These are phyloP conservation scores for Pseudonitzschia pungens DNA, from an alignment of 108 stramenopile species.

Conservation along the genomic window DNA sequence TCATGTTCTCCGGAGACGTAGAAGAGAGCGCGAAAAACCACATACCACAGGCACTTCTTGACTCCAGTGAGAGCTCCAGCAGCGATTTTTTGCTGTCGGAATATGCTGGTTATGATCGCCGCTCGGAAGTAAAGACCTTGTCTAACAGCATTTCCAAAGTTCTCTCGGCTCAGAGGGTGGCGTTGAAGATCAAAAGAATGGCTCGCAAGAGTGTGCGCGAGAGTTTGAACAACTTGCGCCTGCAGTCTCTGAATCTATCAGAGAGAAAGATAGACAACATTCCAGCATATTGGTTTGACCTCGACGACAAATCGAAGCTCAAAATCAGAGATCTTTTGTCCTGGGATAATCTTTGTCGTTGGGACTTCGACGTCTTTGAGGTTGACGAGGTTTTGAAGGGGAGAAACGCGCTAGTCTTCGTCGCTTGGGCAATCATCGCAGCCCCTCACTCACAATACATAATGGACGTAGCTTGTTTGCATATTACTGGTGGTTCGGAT, in stretches of 20 bases:
- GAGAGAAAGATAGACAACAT: background rate
- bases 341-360: slow-evolving; percentile 46
- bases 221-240: background rate
- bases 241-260: background rate
- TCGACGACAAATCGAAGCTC: background rate
- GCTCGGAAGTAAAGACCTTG: background rate
- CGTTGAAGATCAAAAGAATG: background rate
- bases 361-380: slow-evolving; percentile 68
- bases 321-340: slow-evolving; percentile 39
- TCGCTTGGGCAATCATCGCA: slow-evolving; percentile 62
- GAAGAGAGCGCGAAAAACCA: background rate
- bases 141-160: background rate
- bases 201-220: background rate
- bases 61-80: background rate
- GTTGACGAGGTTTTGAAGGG: slow-evolving; percentile 43
- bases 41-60: slow-evolving; percentile 4
- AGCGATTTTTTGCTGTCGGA: slow-evolving; percentile 2
- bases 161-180: background rate
- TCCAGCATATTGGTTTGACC: background rate
- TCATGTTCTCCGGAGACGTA: background rate
- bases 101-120: slow-evolving; percentile 1
- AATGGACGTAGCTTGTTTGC: slow-evolving; percentile 38
- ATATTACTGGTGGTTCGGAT: slow-evolving; percentile 3
- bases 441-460: slow-evolving; percentile 51
- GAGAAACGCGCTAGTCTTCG: slow-evolving; percentile 40